Conservation (phyloP, 345 rosid genomes). For the Moringa oleifera region DNA sequence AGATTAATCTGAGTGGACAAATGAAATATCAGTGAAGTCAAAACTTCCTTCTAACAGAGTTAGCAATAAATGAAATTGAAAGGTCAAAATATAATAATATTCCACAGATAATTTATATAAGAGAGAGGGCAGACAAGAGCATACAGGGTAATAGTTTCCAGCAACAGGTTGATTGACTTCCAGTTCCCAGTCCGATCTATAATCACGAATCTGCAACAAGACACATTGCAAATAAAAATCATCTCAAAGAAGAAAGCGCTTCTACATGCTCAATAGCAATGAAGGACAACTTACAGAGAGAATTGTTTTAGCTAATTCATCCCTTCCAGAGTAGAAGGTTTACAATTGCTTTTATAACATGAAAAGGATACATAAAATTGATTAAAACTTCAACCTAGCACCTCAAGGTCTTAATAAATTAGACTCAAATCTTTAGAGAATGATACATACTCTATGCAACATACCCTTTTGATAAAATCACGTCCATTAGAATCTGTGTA, state of each 20-base stretch:
- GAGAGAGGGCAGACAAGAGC: slow-evolving; percentile 8
- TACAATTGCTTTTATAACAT: slow-evolving; percentile 6
- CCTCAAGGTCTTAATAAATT: slow-evolving; percentile 2
- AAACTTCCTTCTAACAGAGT: background rate
- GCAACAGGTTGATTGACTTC: slow-evolving; percentile 89
- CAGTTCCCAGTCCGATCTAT: slow-evolving; percentile 86
- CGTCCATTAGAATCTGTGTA: slow-evolving; percentile 86
- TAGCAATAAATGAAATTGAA: background rate
- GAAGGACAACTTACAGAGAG: background rate
- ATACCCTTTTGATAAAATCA: slow-evolving; percentile 69
- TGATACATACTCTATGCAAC: slow-evolving; percentile 10
- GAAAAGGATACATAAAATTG: slow-evolving; percentile 1
- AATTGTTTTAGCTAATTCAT: background rate
- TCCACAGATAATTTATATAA: background rate
- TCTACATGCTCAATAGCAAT: background rate
- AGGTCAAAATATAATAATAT: background rate
- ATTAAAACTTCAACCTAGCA: slow-evolving; percentile 1
- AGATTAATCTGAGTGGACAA: slow-evolving; percentile 66
- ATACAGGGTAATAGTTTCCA: slow-evolving; percentile 96
- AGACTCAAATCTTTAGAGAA: background rate
- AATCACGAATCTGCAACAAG: slow-evolving; percentile 75
- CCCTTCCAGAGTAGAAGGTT: background rate
- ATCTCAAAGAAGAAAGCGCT: background rate
- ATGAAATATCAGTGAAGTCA: background rate
- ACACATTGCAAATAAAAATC: slow-evolving; percentile 2